Evolutionary conservation across 2,329 filamentous ascomycete species (phyloP).

Genomic region (Aspergillus awamori): DNA sequence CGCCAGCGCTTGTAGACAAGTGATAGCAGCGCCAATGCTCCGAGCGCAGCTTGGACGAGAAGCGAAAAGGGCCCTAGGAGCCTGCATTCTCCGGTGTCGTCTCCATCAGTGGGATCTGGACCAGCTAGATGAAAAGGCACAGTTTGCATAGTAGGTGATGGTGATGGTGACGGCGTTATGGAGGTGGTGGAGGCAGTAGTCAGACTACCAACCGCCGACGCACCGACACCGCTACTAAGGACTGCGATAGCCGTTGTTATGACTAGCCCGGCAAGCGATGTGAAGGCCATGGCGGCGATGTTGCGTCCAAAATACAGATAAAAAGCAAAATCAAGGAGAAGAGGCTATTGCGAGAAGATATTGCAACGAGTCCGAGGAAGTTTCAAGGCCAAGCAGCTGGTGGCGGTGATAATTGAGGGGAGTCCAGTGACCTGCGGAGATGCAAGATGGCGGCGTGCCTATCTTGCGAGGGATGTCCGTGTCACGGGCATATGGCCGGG

Average conservation of each 20-base stretch:
- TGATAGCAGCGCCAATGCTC: constrained; percentile 77
- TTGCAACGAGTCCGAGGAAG: neutral
- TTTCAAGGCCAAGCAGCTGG: neutral
- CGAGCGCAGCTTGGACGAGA: constrained; percentile 84
- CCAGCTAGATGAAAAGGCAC: constrained; percentile 22
- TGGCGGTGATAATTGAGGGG: neutral
- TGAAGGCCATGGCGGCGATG: constrained; percentile 10
- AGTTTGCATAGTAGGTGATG: constrained; percentile 26
- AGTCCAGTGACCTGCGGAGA: constrained; percentile 6
- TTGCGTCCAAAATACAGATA: neutral
- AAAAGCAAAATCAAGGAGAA: neutral
- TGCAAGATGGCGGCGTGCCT: constrained; percentile 11
- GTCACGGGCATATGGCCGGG: constrained; percentile 9
- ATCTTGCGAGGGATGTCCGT: constrained; percentile 11
- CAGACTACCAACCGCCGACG: constrained; percentile 20
- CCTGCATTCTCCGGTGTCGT: constrained; percentile 74
- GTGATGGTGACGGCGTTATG: constrained; percentile 23
- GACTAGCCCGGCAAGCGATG: constrained; percentile 4
- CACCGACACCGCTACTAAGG: constrained; percentile 16
- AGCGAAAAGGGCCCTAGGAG: constrained; percentile 90
- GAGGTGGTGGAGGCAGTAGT: constrained; percentile 16
- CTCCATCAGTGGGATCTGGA: constrained; percentile 39
- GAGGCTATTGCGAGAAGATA: neutral
- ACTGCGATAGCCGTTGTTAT: constrained; percentile 12
- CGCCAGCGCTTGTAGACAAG: constrained; percentile 93